Base-by-base conservation (phyloP, 2,329 filamentous ascomycete species). In the Cladosporium sp. region DNA sequence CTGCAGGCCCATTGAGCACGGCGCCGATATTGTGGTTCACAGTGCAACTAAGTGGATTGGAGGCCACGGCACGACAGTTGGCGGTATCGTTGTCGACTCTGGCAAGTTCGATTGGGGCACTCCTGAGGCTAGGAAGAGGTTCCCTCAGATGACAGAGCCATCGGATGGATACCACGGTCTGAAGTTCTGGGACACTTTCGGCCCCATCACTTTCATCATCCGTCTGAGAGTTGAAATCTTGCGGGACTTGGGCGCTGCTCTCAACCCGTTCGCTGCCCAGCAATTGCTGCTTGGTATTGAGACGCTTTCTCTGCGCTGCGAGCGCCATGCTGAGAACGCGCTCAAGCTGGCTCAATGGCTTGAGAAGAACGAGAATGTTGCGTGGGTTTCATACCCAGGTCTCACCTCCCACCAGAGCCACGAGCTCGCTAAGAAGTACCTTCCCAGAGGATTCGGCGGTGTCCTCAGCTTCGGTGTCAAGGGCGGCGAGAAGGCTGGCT, bases 1-100 rank as follows among this genome's bases (percentile, higher is more conserved):
- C 78, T 83, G 90, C 71, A 88, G 90, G 7, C 93, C 93, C 49
- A 94, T 97, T 73, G 89, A 93, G 28, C 91, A 96, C 78, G 93
- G 93, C 65, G 93, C 92, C 69, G 93, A 97, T 76, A 97, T 97
- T 68, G 90, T 97, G 62, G 92, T 97, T 28, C 93, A 97, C 84
- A 95, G 91, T 47, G 93, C 93, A 12, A 97, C 93, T 66, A 97
- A 97, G 80, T 97, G 93, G 93, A 97, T 98, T 69, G 93, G 93
- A 66, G 93, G 93, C 51, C 94, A 98, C 79, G 94, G 93, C 68
- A 77, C 93, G 49, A 97, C 93, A 30, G 91, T 97, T 71, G 93
- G 86, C 66, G 93, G 93, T 68, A 86, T 97, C 52, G 86, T 97
- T 38, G 84, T 97, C 70, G 93, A 97, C 81, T 87, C 89, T 71